These are phyloP conservation scores for Candida labiduridarum DNA, from an alignment of 1,139 yeast genomes.

Conservation along the genomic window DNA sequence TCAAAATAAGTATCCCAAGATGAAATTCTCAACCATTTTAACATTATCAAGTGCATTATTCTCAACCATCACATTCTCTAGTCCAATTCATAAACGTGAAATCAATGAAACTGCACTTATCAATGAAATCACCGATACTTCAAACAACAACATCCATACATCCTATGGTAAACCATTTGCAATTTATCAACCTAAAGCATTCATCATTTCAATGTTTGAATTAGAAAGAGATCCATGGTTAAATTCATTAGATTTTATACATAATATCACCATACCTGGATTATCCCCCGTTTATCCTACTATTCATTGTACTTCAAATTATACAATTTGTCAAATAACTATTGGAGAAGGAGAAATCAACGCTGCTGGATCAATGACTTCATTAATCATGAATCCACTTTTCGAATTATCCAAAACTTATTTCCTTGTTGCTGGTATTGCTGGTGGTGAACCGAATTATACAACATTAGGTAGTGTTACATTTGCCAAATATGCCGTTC, in stretches of 20 bases:
- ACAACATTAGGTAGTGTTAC: slow-evolving; percentile 59
- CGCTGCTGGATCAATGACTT: slow-evolving; percentile 63
- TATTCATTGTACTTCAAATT: slow-evolving; percentile 56
- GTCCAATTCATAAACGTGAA: slow-evolving; percentile 24
- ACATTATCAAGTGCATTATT: slow-evolving; percentile 17
- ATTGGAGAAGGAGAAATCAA: slow-evolving; percentile 74
- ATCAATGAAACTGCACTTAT: slow-evolving; percentile 21
- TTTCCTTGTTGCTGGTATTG: slow-evolving; percentile 67
- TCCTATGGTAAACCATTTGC: slow-evolving; percentile 38
- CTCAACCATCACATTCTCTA: slow-evolving; percentile 19
- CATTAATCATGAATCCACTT: slow-evolving; percentile 54
- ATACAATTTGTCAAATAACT: slow-evolving; percentile 60
- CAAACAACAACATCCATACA: slow-evolving; percentile 25
- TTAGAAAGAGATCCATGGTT: slow-evolving; percentile 61
- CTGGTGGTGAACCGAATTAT: slow-evolving; percentile 59
- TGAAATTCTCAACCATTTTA: slow-evolving; percentile 19
- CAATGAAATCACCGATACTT: slow-evolving; percentile 15
- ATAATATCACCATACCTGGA: slow-evolving; percentile 63
- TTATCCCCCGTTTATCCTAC: slow-evolving; percentile 62
- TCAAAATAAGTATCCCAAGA: slow-evolving; percentile 1
- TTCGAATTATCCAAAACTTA: slow-evolving; percentile 63
- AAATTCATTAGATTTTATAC: slow-evolving; percentile 44
- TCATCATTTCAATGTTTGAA: slow-evolving; percentile 59
- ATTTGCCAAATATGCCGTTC: slow-evolving; percentile 63
- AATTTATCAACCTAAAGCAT: slow-evolving; percentile 53